Evolutionary conservation across 805 yeast species (phyloP), one percentile per base, ranked within the genome.

Genomic region (Candida parachauliodes): DNA sequence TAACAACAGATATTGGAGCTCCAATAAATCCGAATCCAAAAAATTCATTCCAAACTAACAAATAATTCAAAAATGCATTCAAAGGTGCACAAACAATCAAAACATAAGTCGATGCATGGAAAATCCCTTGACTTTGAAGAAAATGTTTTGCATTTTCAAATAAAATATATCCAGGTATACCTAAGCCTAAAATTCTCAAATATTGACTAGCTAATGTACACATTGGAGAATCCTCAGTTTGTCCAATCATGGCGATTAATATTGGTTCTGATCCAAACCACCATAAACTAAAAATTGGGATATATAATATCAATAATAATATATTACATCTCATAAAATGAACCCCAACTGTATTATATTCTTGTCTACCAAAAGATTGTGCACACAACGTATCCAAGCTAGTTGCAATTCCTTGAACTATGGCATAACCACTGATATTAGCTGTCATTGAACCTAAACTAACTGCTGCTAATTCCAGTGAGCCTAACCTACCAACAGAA

Each of bases 401-500:
- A 0, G 93, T 83, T n/a, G 88, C 78, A 2, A 83, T 72, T 9
- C 91, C 93, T 48, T 83, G 84, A 46, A 84, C 79, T 8, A 83
- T 72, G 25, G 88, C 84, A 43, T 82, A 75, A 1, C 87, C 89
- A 3, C 83, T 72, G 37, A 84, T 82, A 52, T 82, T 83, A 6
- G 87, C 84, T 4, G 88, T 81, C 88, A 83, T 83, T 15, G 84
- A 74, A 12, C 85, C 82, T 34, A 84, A 60, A 11, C 88, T 77
- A 5, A 82, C 83, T 22, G 88, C 91, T 11, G 88, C 91, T 34
- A 84, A 65, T 47, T 82, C 88, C 17, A 72, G 69, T 25, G 77
- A 74, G 2, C 91, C 89, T 37, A 84, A 68, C 46, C 80, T 76
- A 8, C 91, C 88, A 21, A 83, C 89, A 2, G 84, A 78, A 54